Percentiles rank a stretch among this genome's conserved stretches.
Evolutionary conservation across 2,329 filamentous ascomycete genomes (phyloP).

Genomic region (Alternaria panax): DNA sequence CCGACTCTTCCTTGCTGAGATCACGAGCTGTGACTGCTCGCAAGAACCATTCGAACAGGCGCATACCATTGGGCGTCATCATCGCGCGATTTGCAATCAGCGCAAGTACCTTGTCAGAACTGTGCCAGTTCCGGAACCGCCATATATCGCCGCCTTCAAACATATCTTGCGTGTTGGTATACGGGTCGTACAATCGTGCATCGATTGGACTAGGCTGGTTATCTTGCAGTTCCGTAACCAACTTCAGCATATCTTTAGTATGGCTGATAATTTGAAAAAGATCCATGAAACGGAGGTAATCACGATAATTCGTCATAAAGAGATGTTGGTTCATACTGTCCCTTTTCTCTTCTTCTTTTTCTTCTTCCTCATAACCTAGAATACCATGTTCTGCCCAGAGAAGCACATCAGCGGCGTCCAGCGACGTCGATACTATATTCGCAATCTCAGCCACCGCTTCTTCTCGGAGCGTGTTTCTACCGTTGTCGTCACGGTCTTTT

Average conservation of each 20-base stretch:
- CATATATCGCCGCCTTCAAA: neutral
- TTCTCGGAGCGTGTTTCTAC: too few species aligned
- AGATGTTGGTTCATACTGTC: too few species aligned
- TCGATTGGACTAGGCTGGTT: neutral
- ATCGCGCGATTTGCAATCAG: neutral
- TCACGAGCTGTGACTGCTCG: too few species aligned
- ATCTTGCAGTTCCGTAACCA: neutral
- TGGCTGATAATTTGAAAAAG: neutral
- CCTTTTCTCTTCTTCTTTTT: neutral
- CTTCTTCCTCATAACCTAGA: neutral
- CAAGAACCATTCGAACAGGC: neutral
- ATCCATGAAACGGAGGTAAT: neutral
- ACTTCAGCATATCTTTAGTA: neutral
- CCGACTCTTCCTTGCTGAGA: too few species aligned
- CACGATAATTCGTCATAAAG: too few species aligned
- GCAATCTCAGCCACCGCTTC: neutral
- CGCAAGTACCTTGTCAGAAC: neutral
- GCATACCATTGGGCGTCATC: neutral
- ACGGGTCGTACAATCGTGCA: neutral
- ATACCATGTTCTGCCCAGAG: too few species aligned
- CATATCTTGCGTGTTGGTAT: neutral
- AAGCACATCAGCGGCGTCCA: too few species aligned
- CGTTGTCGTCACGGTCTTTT: too few species aligned
- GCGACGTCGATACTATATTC: neutral
- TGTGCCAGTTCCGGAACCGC: neutral